Conservation (phyloP, 2,329 filamentous ascomycete species). For the Apiospora sp. region DNA sequence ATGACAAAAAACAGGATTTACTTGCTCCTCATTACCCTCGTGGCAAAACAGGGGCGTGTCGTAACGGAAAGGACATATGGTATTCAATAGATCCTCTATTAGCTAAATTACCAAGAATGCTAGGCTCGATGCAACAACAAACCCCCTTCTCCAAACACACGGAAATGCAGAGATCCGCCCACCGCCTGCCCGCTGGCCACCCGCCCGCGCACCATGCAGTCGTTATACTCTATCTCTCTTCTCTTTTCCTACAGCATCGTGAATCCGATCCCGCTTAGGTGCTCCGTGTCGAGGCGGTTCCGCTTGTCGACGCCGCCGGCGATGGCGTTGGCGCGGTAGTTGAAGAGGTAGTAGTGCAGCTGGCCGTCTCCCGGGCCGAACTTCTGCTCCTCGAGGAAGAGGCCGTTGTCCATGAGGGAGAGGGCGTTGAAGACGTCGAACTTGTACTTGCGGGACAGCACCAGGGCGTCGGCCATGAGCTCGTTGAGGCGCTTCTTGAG, state of each 20-base stretch:
- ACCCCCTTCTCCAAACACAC: background rate
- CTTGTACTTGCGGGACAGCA: conserved; percentile 81
- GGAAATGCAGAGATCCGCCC: background rate
- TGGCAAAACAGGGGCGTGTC: background rate
- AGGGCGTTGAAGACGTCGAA: conserved; percentile 98
- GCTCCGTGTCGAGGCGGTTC: conserved; percentile 79
- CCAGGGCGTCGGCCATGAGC: conserved; percentile 84
- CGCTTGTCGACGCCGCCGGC: conserved; percentile 82
- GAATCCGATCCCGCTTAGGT: conserved; percentile 86
- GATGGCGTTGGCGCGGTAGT: conserved; percentile 90
- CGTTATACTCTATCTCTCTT: background rate
- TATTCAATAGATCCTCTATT: conserved; percentile 18
- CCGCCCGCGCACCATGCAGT: background rate
- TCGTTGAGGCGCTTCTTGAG: conserved; percentile 83
- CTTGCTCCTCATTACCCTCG: too few relatives aligned
- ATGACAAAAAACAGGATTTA: too few relatives aligned
- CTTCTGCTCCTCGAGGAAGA: conserved; percentile 93
- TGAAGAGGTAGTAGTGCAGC: conserved; percentile 97
- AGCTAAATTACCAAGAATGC: conserved; percentile 19
- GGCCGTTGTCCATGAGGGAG: conserved; percentile 89
- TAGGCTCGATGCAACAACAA: conserved; percentile 13
- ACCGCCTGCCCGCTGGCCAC: background rate
- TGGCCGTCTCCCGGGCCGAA: conserved; percentile 95
- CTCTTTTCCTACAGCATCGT: conserved; percentile 71
- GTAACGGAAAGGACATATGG: background rate